Evolutionary conservation across 2,329 filamentous ascomycete genomes (phyloP), one percentile per base, ranked within the genome.

Genomic region (Sporothrix schenckii): DNA sequence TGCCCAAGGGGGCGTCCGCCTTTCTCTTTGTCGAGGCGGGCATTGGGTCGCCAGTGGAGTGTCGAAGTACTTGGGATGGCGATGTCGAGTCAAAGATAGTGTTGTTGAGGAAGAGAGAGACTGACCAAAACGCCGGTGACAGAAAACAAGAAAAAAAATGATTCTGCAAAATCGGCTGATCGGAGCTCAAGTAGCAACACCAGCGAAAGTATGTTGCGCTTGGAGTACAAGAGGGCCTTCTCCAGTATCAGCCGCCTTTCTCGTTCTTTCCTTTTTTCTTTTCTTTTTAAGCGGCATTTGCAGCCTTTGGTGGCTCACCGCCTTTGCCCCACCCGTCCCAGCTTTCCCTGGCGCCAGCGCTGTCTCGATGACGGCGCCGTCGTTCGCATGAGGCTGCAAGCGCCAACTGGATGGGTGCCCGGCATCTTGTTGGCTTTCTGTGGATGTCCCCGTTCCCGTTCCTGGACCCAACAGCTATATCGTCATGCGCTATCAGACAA

Each of bases 1-100:
- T 82, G 76, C 79, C 79, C 72, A 77, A 77, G 73, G 82, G 80
- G 72, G 80, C 77, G 61, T 84, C 83, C 72, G 87, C 86, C 78
- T 89, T 73, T 73, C 72, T 71, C 71, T 74, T 74, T 30, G 69
- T 72, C 13, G 53, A 68, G 49, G 39, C 39, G 41, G 69, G 53
- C 58, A 67, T 66, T 21, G n/a, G 14, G 67, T 7, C 24, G 49
- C 61, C 16, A 3, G 47, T 53, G 39, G 5, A 27, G 60, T 27
- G 49, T 34, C 7, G 11, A 21, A 19, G 7, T 5, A 50, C 56
- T 63, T 34, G 49, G 24, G 19, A 49, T 52, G 13, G 5, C 41
- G 49, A 60, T 30, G 4, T 14, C 14, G 67, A 66, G 21, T 53
- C 30, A 27, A 6, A 30, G 50, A 39, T 30, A 44, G 47, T 63